Base-by-base conservation (phyloP, 1,284 basidiomycete genomes). In the Leccinum glutinopallens region DNA sequence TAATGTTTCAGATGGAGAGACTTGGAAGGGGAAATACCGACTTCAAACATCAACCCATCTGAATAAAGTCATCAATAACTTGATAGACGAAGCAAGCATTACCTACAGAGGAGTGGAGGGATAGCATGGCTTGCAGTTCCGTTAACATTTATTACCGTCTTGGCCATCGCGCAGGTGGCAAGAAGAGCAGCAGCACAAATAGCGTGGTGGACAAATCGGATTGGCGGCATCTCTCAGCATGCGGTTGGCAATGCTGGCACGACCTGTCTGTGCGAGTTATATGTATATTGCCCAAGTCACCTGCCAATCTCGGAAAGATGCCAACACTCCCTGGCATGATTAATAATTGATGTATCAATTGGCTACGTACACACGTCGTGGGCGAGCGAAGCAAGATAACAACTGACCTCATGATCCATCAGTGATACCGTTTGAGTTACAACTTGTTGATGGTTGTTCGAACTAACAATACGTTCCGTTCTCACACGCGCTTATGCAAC, bases 41-140 rank as follows among this genome's bases (percentile, higher is more conserved):
- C 84, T 79, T 87, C 85, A 51, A 81, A 87, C 84, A 87, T 87
- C 63, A 80, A 78, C 9, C 85, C 85, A 71, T 79, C 85, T 87
- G 60, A 4, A n/a, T 10, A 51, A 19, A 29, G 17, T 41, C 29
- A 64, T 63, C 7, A 49, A 49, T 49, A 71, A 35, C 7, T 37
- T 59, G 19, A 64, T 58, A 32, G 37, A 59, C 5, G 57, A 15
- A 15, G n/a, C 9, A 19, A 35, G 51, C 6, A 7, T 37, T 41
- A 77, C 84, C 69, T 65, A 85, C 85, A 87, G 62, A 87, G 71
- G 2, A 82, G 80, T 0, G 79, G 78, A 9, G 85, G 84, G 55
- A 86, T 81, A 9, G 78, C 68, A 71, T 87, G 85, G 63, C 80
- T 82, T 0, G 83, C 80, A 5, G 79, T 80, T 43, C 78, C 77